Base-by-base conservation (phyloP, 768 basidiomycete genomes). In the Pholiota molesta region DNA sequence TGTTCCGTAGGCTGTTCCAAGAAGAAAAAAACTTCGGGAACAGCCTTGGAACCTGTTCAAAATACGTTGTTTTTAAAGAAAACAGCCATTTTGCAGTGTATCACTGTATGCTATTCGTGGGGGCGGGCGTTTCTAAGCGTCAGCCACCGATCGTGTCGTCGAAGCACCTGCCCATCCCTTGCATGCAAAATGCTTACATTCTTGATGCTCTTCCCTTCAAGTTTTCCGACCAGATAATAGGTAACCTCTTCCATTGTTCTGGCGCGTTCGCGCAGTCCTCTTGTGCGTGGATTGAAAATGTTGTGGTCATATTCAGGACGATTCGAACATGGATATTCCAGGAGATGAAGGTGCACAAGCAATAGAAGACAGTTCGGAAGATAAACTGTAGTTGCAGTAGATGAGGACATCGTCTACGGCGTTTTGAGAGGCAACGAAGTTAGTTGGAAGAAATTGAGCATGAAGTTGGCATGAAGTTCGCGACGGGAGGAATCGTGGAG, bases 201-300 rank as follows among this genome's bases (percentile, higher is more conserved):
- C 60, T 72, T 77, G 4, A 67, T 70, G 59, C 70, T 68, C 58
- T 71, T 76, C n/a, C 76, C 74, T 61, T 83, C 80, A 8, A 85
- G 70, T 52, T 75, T 77, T 17, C 74, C 71, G 0, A 86, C 79
- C 5, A 86, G 72, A 67, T 85, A 86, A 66, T 81, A 80, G 19
- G 72, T 69, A 26, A 85, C 69, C 58, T 86, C 83, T 66, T 87
- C 84, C 78, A 85, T 81, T 4, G 74, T 72, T 63, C 78, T 83
- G 11, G 71, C 78, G 23, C 86, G 78, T 64, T 86, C 83, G 21
- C 83, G 79, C 55, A 86, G 69, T 16, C 84, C 81, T 45, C 78
- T 79, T 47, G 69, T 68, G 26, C 71, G 75, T 14, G 79, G 61
- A 61, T 83, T 74, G 69, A 86, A 84, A 10, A 85, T 64, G 57